A percentile compares a stretch with the other conserved stretches of the same genome.
These are phyloP conservation scores for Kurtzmaniella cleridarum DNA, from an alignment of 805 yeast species.

Conservation along the genomic window DNA sequence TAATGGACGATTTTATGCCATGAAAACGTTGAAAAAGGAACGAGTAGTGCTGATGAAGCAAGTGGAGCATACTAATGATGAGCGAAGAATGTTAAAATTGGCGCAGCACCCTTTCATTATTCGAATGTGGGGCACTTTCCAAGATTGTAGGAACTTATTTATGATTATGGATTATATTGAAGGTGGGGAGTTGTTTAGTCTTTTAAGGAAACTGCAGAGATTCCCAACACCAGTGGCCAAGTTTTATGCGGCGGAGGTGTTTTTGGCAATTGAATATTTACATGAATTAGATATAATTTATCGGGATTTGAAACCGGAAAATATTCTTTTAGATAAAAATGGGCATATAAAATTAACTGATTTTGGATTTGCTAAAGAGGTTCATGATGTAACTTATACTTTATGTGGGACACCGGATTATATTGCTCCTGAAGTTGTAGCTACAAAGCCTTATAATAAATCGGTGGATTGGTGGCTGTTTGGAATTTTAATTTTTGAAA, in stretches of 20 bases:
- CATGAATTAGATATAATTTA: slow-evolving; percentile 57
- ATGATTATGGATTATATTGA: slow-evolving; percentile 65
- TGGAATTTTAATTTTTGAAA: slow-evolving; percentile 55
- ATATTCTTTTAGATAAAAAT: slow-evolving; percentile 50
- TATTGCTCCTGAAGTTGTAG: slow-evolving; percentile 62
- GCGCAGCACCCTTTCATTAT: slow-evolving; percentile 58
- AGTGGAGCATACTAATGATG: slow-evolving; percentile 61
- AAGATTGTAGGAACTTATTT: slow-evolving; percentile 50
- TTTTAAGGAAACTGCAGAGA: slow-evolving; percentile 51
- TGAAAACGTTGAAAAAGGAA: slow-evolving; percentile 52
- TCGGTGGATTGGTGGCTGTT: slow-evolving; percentile 65
- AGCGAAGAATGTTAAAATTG: slow-evolving; percentile 51
- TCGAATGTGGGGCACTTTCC: slow-evolving; percentile 66
- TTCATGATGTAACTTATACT: slow-evolving; percentile 53
- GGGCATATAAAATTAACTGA: slow-evolving; percentile 60
- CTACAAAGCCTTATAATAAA: slow-evolving; percentile 57
- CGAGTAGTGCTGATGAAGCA: slow-evolving; percentile 58
- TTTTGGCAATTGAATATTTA: slow-evolving; percentile 52
- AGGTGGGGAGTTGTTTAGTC: slow-evolving; percentile 56
- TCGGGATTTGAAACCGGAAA: slow-evolving; percentile 59
- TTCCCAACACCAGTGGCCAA: slow-evolving; percentile 62
- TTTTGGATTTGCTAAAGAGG: slow-evolving; percentile 62
- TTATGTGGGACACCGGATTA: slow-evolving; percentile 63
- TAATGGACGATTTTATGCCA: slow-evolving; percentile 55
- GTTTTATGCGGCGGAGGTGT: slow-evolving; percentile 59